These are phyloP conservation scores for Penicillium malachiteum DNA, from an alignment of 495 filamentous ascomycete species.

Conservation along the genomic window DNA sequence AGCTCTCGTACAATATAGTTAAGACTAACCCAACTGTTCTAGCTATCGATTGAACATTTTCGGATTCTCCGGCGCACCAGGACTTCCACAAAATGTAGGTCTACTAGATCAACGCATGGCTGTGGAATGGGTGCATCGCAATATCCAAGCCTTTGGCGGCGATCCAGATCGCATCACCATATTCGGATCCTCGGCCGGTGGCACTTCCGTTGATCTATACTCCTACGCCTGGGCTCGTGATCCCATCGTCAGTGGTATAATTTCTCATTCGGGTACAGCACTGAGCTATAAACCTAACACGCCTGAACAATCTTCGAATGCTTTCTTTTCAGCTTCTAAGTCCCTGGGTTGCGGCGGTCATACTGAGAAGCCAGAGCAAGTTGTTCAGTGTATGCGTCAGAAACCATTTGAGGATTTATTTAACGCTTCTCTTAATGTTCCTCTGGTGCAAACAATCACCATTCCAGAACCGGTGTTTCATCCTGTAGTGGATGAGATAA, in stretches of 20 bases:
- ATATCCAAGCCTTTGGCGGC: conserved; percentile 56
- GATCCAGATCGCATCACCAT: conserved; percentile 54
- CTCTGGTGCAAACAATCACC: conserved; percentile 22
- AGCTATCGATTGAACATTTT: conserved; percentile 51
- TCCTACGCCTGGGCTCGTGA: conserved; percentile 44
- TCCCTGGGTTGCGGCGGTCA: conserved; percentile 37
- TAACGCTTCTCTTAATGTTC: conserved; percentile 25
- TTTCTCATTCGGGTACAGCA: conserved; percentile 55
- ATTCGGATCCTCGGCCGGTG: conserved; percentile 53
- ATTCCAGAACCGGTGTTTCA: conserved; percentile 39
- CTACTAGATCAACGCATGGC: conserved; percentile 47
- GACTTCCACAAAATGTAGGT: conserved; percentile 34
- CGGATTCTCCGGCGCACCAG: conserved; percentile 49
- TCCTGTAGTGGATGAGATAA: conserved; percentile 44
- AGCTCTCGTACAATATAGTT: too few relatives aligned
- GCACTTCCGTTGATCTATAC: conserved; percentile 51
- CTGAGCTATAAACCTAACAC: conserved; percentile 42
- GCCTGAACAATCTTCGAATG: conserved; percentile 11
- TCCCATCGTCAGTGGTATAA: conserved; percentile 44
- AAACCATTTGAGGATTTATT: conserved; percentile 32
- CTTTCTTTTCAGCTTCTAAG: conserved; percentile 41
- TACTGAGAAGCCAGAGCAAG: conserved; percentile 10
- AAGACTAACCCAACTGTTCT: background rate
- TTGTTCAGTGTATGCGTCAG: conserved; percentile 48
- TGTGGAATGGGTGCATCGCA: conserved; percentile 58